Evolutionary conservation across 192 early-diverging fungal species (phyloP).

Genomic region (Paraglomus occultum): DNA sequence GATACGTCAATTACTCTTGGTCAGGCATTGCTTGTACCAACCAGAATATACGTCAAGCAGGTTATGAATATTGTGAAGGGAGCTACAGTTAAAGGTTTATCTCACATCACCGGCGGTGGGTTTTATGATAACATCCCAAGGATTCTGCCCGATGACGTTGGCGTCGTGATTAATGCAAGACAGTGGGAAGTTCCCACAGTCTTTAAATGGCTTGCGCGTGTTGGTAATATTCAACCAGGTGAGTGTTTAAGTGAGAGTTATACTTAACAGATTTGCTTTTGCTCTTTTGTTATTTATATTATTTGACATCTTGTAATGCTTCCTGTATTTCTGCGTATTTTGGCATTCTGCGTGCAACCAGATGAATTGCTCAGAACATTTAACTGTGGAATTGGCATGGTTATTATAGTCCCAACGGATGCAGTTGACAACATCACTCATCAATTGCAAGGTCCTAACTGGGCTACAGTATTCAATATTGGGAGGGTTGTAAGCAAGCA

Average conservation of each 20-base stretch:
- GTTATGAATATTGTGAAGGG: conserved; percentile 77
- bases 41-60: conserved; percentile 93
- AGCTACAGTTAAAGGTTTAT: conserved; percentile 90
- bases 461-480: conserved; percentile 65
- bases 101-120: conserved; percentile 98
- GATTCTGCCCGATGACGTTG: conserved; percentile 79
- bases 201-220: conserved; percentile 91
- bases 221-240: conserved; percentile 74
- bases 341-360: conserved; percentile 33
- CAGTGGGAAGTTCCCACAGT: conserved; percentile 85
- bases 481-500: conserved; percentile 58
- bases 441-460: conserved; percentile 59
- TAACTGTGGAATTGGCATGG: conserved; percentile 99
- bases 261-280: not conserved
- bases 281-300: not conserved
- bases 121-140: conserved; percentile 98
- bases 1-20: conserved; percentile 68
- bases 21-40: conserved; percentile 86
- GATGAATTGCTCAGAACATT: conserved; percentile 96
- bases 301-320: not conserved
- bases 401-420: conserved; percentile 72
- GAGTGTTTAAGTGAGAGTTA: conserved; percentile 15
- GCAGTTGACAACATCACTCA: conserved; percentile 59
- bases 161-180: conserved; percentile 78
- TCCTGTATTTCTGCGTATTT: conserved; percentile 3